Base-by-base conservation (phyloP, 2,329 filamentous ascomycete species). In the Aspergillus sp. region DNA sequence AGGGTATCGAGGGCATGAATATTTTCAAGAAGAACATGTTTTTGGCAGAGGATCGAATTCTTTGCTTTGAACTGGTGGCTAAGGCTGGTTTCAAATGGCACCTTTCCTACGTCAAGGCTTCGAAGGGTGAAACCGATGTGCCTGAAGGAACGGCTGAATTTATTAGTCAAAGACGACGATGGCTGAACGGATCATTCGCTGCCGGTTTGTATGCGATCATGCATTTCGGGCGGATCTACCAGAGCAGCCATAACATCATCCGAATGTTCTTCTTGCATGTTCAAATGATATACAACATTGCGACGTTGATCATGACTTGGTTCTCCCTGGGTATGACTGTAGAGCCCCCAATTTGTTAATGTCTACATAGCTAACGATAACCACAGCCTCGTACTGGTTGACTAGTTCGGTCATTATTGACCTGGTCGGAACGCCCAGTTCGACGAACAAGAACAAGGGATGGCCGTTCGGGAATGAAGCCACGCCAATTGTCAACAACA, bases 1-100 rank as follows among this genome's bases (percentile, higher is more conserved):
- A 97, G 79, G 91, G 91, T 80, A 96, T 97, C 59, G 91, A 97
- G 67, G 91, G 90, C 61, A 97, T 97, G 91, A 96, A 96, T 73
- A 96, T 97, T 68, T 97, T 97, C 85, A 97, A 96, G 77, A 97
- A 97, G 82, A 97, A 97, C 80, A 97, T 97, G 91, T 97, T 96
- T 79, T 90, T 97, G 82, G 91, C 91, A 68, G 91, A 97, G 73
- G 91, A 97, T 82, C 89, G 91, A 81, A 97, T 97, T 75, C 80
- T 97, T 46, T 97, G 91, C 76, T 97, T 97, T 78, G 91, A 97
- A 69, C 76, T 97, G 63, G 91, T 97, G 55, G 91, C 91, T 65
- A 97, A 97, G 75, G 90, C 91, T 46, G 93, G 93, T 53, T 93
- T 91, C 61, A 97, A 97, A 72, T 97, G 91, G 91, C 91, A 97